A percentile compares a stretch with the other conserved stretches of the same genome.
Conservation (phyloP, 1,139 yeast species). For the Candida freyschussii region DNA sequence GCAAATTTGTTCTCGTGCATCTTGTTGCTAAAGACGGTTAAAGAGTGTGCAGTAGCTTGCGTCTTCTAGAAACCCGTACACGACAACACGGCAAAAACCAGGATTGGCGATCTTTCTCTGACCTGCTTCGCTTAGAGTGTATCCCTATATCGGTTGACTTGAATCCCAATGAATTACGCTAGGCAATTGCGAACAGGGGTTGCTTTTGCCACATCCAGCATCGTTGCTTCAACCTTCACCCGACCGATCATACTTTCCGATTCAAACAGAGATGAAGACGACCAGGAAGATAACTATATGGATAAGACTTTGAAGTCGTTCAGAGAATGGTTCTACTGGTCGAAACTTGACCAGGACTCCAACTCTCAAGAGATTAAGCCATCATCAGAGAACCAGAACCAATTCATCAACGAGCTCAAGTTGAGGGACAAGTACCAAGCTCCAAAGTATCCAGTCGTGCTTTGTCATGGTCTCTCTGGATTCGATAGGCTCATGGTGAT, state of each 20-base stretch:
- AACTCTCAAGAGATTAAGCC: slow-evolving; percentile 3
- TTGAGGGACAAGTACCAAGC: slow-evolving; percentile 29
- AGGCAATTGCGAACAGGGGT: neutral
- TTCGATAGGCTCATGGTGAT: slow-evolving; percentile 56
- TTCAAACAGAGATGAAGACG: slow-evolving; percentile 1
- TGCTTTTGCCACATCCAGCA: slow-evolving; percentile 11
- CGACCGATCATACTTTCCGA: slow-evolving; percentile 10
- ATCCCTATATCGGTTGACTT: too few species aligned
- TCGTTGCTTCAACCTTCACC: slow-evolving; percentile 8
- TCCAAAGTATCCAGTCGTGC: slow-evolving; percentile 58
- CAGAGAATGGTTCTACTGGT: slow-evolving; percentile 11
- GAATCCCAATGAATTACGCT: neutral
- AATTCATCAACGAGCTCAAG: slow-evolving; percentile 18
- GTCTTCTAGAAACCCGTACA: too few species aligned
- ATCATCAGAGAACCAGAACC: slow-evolving; percentile 8
- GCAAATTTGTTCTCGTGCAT: too few species aligned
- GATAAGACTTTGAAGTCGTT: slow-evolving; percentile 6
- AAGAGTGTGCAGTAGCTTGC: too few species aligned
- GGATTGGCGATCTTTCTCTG: too few species aligned
- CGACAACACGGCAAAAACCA: too few species aligned
- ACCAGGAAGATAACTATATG: neutral
- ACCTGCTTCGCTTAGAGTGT: too few species aligned
- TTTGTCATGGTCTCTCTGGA: slow-evolving; percentile 84
- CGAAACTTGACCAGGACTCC: slow-evolving; percentile 4
- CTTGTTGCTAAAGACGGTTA: too few species aligned